Percentiles rank a stretch among this genome's conserved stretches.
Evolutionary conservation across 2,329 filamentous ascomycete genomes (phyloP).

Genomic region (Pestalotiopsis sp.): DNA sequence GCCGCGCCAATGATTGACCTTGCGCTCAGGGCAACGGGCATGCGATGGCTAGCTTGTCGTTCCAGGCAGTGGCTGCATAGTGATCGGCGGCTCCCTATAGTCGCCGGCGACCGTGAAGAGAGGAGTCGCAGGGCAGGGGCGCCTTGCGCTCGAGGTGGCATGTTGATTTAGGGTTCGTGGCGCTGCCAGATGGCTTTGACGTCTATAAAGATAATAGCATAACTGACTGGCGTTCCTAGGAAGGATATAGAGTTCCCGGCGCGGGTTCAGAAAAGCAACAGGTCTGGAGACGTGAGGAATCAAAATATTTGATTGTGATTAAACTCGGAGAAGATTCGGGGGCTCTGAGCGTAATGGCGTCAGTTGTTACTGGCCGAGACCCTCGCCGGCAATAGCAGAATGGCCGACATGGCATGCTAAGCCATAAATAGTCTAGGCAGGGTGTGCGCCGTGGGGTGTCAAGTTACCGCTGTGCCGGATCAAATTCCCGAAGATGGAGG

Average conservation of each 20-base stretch:
- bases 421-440: not conserved
- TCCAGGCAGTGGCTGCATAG: constrained; percentile 11
- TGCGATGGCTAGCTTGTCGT: not conserved
- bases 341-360: constrained; percentile 4
- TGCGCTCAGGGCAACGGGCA: not conserved
- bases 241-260: not conserved
- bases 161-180: not conserved
- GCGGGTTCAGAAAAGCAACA: not conserved
- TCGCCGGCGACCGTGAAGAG: constrained; percentile 6
- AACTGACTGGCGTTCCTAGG: not conserved
- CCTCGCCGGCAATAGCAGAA: constrained; percentile 8
- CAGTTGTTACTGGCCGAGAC: not conserved
- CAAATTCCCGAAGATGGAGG: not conserved
- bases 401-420: constrained; percentile 2
- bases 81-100: constrained; percentile 4
- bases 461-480: not conserved
- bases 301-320: not conserved
- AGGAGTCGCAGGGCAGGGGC: constrained; percentile 13
- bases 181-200: not conserved
- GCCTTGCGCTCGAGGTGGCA: constrained; percentile 2
- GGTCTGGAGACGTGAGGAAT: not conserved
- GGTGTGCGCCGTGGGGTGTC: not conserved
- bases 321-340: constrained; percentile 3
- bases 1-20: not conserved
- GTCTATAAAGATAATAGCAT: not conserved